Percentiles rank a stretch among this genome's conserved stretches.
These are phyloP conservation scores for Skeletonema menzelii DNA, from an alignment of 108 stramenopile species.

Conservation along the genomic window DNA sequence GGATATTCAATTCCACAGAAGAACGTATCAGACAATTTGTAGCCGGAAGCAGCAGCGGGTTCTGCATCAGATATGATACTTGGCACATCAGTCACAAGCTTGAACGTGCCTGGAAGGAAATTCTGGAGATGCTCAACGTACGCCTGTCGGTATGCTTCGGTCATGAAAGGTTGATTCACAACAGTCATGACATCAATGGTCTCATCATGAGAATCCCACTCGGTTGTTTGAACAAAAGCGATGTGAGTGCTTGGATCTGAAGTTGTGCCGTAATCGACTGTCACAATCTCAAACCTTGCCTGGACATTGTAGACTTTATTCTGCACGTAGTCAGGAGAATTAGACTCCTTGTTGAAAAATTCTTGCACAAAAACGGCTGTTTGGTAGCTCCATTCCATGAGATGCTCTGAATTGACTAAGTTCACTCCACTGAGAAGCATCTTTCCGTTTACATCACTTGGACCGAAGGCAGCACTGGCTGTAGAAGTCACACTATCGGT, in stretches of 20 bases:
- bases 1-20: background rate
- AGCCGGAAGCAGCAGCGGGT: background rate
- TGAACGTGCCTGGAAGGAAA: background rate
- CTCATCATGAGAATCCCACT: background rate
- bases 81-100: background rate
- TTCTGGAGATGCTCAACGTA: background rate
- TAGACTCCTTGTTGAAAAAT: conserved; percentile 13
- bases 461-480: conserved; percentile 12
- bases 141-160: background rate
- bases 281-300: conserved; percentile 13
- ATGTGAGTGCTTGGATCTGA: background rate
- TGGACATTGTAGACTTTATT: conserved; percentile 12
- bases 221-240: background rate
- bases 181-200: background rate
- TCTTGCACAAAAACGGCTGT: conserved; percentile 28
- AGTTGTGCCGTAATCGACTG: conserved; percentile 14
- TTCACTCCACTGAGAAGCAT: conserved; percentile 32
- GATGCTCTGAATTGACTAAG: conserved; percentile 11
- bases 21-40: background rate
- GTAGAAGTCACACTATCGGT: background rate
- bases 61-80: background rate
- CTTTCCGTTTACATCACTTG: conserved; percentile 13
- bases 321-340: conserved; percentile 13
- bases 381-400: conserved; percentile 25
- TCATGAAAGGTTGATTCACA: conserved; percentile 1